phyloP scores from a whole-genome alignment of 129 eudicot species.

The Daucus carota region DNA sequence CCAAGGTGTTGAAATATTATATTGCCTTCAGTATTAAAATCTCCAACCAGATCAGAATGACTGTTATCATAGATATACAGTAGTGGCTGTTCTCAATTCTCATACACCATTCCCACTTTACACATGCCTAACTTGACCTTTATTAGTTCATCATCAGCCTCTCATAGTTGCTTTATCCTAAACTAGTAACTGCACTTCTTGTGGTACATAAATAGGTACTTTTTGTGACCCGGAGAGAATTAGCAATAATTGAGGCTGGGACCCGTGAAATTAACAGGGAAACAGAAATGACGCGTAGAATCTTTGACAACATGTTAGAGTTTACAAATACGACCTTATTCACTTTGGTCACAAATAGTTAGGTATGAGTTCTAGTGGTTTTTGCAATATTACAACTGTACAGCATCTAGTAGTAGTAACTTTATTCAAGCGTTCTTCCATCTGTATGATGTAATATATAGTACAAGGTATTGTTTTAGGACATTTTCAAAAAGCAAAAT shows the following conservation, averaged over 20 bases:
- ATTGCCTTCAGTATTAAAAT: no score
- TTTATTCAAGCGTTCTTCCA: no score
- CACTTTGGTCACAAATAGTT: not conserved
- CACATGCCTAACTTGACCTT: not conserved
- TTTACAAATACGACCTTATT: no score
- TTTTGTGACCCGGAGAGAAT: not conserved
- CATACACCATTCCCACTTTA: no score
- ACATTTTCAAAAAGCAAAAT: not conserved
- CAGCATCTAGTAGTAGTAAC: not conserved
- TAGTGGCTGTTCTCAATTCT: not conserved
- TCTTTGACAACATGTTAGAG: not conserved
- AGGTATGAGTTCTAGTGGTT: not conserved
- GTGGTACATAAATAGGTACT: not conserved
- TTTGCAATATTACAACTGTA: not conserved
- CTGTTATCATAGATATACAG: not conserved
- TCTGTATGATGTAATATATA: no score
- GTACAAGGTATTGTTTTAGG: not conserved
- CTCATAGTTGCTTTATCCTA: not conserved
- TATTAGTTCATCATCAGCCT: not conserved
- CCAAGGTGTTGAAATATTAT: not conserved
- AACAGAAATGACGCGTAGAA: not conserved
- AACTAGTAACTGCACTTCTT: not conserved
- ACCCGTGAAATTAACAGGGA: not conserved
- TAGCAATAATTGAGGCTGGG: not conserved
- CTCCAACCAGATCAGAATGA: not conserved